Percentiles rank a stretch among this genome's conserved stretches.
These are phyloP conservation scores for Penicillium ucsense DNA, from an alignment of 495 filamentous ascomycete genomes.

Conservation along the genomic window DNA sequence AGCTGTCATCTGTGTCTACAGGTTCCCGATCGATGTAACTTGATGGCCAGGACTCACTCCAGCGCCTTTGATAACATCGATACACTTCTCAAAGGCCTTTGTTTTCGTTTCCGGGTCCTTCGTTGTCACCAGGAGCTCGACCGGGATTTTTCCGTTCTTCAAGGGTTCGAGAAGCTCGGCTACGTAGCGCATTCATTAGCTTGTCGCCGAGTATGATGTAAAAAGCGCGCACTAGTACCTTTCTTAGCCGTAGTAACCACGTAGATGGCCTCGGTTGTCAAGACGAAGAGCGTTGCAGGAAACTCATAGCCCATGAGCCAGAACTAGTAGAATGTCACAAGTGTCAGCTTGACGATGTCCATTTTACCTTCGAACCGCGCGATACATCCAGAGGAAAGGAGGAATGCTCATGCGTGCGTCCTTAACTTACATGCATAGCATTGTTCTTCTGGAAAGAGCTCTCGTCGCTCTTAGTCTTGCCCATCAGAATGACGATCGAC, in stretches of 20 bases:
- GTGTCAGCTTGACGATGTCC: too few relatives aligned
- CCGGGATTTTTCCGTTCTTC: conserved; percentile 80
- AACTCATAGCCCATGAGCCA: conserved; percentile 99
- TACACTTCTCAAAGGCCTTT: conserved; percentile 72
- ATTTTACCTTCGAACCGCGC: too few relatives aligned
- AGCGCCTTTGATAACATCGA: conserved; percentile 74
- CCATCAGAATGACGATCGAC: conserved; percentile 82
- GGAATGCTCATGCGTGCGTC: too few relatives aligned
- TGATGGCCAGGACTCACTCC: conserved; percentile 51
- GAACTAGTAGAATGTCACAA: conserved; percentile 47
- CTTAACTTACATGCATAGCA: conserved; percentile 72
- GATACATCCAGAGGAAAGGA: too few relatives aligned
- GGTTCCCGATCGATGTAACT: background rate
- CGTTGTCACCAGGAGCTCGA: conserved; percentile 80
- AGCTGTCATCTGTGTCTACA: background rate
- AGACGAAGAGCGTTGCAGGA: conserved; percentile 83
- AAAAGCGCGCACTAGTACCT: conserved; percentile 40
- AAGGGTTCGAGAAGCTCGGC: conserved; percentile 89
- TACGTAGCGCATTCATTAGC: conserved; percentile 22
- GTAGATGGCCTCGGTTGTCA: conserved; percentile 79
- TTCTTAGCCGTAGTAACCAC: conserved; percentile 96
- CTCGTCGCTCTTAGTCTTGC: conserved; percentile 74
- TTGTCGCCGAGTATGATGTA: background rate
- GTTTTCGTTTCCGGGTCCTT: conserved; percentile 86
- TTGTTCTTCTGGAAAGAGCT: conserved; percentile 86